Base-by-base conservation (phyloP, 1,139 yeast species). In the Pichia sp. region DNA sequence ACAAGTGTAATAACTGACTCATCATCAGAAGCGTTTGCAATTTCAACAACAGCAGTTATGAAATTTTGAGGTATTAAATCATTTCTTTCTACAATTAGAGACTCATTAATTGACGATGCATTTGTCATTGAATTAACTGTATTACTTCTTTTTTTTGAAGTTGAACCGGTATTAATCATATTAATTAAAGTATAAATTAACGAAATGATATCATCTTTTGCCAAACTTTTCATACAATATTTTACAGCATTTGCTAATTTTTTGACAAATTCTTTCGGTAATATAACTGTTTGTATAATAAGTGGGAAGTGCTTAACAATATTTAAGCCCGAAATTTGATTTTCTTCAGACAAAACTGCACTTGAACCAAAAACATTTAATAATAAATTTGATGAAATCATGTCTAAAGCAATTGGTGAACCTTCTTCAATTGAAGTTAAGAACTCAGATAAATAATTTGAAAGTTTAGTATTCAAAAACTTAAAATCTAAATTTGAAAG, bases 191-290 rank as follows among this genome's bases (percentile, higher is more conserved):
- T 84, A 67, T 93, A 93, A 52, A 93, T 83, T 1, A 93, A 80
- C n/a, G 96, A 85, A 14, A 90, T 88, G 22, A 87, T 83, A 0
- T 88, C 82, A 66, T 90, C 97, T 63, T 89, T 95, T 28, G 87
- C 74, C 51, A 80, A 67, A 19, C 73, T 72, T 56, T 72, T 75
- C 58, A 75, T 67, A 29, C 79, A 78, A 55, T 56, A 59, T n/a
- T 62, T 58, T 6, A 67, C 51, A 3, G 63, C 56, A 18, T 49
- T 47, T 4, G 68, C 53, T 25, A 65, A 47, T 18, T 58, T 54
- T 30, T 55, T 54, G 18, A 64, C 67, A 18, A 57, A 51, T 1
- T 50, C 58, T 28, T 50, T 44, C 42, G 60, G 58, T 51, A 66
- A 51, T 3, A 63, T 50, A 11, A 67, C 61, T n/a, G 60, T 52